Evolutionary conservation across 371 early-diverging fungal species (phyloP).

Genomic region (Mucor irregularis): DNA sequence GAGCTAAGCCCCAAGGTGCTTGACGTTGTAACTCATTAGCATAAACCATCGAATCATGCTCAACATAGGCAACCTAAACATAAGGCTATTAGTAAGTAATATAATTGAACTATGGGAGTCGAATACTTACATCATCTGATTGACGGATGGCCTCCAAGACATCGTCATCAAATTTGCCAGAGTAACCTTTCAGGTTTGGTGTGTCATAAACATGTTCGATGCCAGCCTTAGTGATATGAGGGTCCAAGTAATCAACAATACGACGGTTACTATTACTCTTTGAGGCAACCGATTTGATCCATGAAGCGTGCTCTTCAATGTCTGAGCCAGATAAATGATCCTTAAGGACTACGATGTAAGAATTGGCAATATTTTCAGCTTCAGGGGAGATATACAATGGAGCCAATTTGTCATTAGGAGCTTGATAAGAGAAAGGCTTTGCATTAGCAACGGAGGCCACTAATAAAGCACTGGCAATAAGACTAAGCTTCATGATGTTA

Average conservation of each 20-base stretch:
- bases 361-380: conserved; percentile 69
- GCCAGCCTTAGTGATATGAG: conserved; percentile 38
- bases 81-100: no score
- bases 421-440: conserved; percentile 16
- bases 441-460: conserved; percentile 18
- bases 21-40: conserved; percentile 66
- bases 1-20: conserved; percentile 92
- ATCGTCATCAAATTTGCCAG: conserved; percentile 73
- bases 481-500: conserved; percentile 22
- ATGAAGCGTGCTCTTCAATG: conserved; percentile 31
- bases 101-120: no score
- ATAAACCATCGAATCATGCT: conserved; percentile 84
- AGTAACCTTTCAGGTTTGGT: conserved; percentile 76
- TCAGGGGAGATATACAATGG: conserved; percentile 66
- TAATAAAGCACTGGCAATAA: conserved; percentile 26
- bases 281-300: conserved; percentile 27
- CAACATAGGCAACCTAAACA: conserved; percentile 84
- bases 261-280: background rate
- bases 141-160: conserved; percentile 70
- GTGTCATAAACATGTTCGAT: conserved; percentile 77
- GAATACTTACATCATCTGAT: conserved; percentile 47
- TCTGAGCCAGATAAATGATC: conserved; percentile 40
- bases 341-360: conserved; percentile 87
- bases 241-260: conserved; percentile 21
- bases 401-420: conserved; percentile 36